Evolutionary conservation across 805 yeast genomes (phyloP).

Genomic region (Ogataea populi-albae): DNA sequence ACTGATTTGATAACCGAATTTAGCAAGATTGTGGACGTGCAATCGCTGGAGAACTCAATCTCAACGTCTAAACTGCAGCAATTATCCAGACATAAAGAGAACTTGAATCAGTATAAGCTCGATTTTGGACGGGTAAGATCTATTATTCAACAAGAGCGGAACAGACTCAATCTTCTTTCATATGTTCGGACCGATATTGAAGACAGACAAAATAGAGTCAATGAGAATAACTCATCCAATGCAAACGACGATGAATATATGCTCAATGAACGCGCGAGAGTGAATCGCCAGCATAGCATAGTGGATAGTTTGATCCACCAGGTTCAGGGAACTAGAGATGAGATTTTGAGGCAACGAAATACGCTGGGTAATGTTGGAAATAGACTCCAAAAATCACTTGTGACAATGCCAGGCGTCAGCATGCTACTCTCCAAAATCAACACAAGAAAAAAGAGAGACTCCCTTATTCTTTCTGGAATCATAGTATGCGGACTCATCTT

Average conservation of each 20-base stretch:
- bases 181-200: constrained; percentile 80
- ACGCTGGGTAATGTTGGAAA: constrained; percentile 61
- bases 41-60: constrained; percentile 37
- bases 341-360: constrained; percentile 68
- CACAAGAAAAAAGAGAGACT: constrained; percentile 84
- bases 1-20: constrained; percentile 50
- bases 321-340: constrained; percentile 89
- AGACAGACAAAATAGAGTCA: constrained; percentile 49
- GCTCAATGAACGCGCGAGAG: constrained; percentile 70
- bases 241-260: constrained; percentile 46
- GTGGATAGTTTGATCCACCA: constrained; percentile 80
- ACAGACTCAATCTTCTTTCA: constrained; percentile 67
- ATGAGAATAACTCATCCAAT: constrained; percentile 22
- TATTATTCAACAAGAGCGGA: constrained; percentile 60
- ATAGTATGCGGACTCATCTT: constrained; percentile 71
- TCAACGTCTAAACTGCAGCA: constrained; percentile 79
- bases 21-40: constrained; percentile 50
- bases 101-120: constrained; percentile 63
- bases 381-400: constrained; percentile 57
- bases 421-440: constrained; percentile 74
- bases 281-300: constrained; percentile 66
- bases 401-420: constrained; percentile 79
- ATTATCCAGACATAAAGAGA: constrained; percentile 76
- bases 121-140: constrained; percentile 54
- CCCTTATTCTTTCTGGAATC: constrained; percentile 73